Evolutionary conservation across 495 filamentous ascomycete species (phyloP).

Genomic region (Astrocystis sublimbata): DNA sequence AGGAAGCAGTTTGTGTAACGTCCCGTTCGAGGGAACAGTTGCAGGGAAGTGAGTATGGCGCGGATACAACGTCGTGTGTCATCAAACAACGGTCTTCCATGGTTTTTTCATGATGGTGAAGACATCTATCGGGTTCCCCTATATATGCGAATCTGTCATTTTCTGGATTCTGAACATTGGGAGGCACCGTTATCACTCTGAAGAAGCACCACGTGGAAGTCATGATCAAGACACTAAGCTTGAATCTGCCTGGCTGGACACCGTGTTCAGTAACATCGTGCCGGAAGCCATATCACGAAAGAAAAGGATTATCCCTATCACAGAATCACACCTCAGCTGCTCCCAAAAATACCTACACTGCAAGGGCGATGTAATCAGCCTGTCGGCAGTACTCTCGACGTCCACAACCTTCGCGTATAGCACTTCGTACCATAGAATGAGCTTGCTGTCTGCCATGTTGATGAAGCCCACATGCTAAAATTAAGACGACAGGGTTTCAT

Average conservation of each 20-base stretch:
- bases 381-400: background rate
- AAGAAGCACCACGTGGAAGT: background rate
- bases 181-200: background rate
- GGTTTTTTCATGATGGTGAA: background rate
- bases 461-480: slow-evolving; percentile 4
- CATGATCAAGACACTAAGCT: background rate
- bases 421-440: background rate
- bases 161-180: background rate
- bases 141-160: background rate
- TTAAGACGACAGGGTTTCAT: slow-evolving; percentile 45
- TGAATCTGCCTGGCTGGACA: background rate
- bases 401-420: slow-evolving; percentile 1
- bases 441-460: background rate
- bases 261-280: slow-evolving; percentile 12
- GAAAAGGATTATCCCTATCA: background rate
- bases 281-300: background rate
- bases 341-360: background rate
- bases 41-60: background rate
- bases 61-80: background rate
- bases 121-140: background rate
- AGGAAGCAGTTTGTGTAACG: background rate
- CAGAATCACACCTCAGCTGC: background rate
- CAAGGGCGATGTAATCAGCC: background rate
- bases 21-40: background rate
- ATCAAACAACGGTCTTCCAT: background rate